Evolutionary conservation across 1,284 basidiomycete species (phyloP), one percentile per base, ranked within the genome.

Genomic region (Termitomyces sp.): DNA sequence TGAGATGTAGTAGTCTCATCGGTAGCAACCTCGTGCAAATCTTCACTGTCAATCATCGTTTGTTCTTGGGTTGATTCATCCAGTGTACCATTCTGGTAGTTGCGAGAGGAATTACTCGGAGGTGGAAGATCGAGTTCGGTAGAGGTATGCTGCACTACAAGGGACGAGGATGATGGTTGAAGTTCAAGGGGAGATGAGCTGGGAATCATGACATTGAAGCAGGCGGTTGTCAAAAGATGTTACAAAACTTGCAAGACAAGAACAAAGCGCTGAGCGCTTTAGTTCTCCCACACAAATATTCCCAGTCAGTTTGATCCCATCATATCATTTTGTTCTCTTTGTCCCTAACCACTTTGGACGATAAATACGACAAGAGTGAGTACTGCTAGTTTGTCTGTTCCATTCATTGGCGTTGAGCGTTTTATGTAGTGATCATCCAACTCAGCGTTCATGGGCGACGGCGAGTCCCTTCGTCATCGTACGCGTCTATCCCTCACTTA

Each of bases 121-220:
- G 40, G 31, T 9, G 31, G 12, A 45, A 28, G 24, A 26, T 50
- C 34, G 30, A 24, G 42, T 39, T 48, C 42, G 31, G 45, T 28
- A 24, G 12, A 6, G 52, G 21, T 30, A 51, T 54, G 36, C 6
- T 48, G 47, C 21, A 21, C 43, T 17, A 48, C 24, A 21, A 46
- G 15, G 10, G 36, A 28, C 41, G 44, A 24, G 7, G 49, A 38
- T 19, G 17, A 12, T 7, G 17, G 19, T 13, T 28, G 44, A 21
- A 28, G 24, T 44, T 54, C 26, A 38, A 52, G 17, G 31, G 33
- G 45, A 45, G 51, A 46, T 33, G 44, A 50, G n/a, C 50, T 42
- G 28, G 60, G 45, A 51, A 52, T 65, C 65, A 67, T 67, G 59
- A 61, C 64, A 67, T 66, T 50, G 62, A 66, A 53, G 53, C 51